A percentile compares a stretch with the other conserved stretches of the same genome.
These are phyloP conservation scores for Schwanniomyces sp. DNA, from an alignment of 805 yeast species.

Conservation along the genomic window DNA sequence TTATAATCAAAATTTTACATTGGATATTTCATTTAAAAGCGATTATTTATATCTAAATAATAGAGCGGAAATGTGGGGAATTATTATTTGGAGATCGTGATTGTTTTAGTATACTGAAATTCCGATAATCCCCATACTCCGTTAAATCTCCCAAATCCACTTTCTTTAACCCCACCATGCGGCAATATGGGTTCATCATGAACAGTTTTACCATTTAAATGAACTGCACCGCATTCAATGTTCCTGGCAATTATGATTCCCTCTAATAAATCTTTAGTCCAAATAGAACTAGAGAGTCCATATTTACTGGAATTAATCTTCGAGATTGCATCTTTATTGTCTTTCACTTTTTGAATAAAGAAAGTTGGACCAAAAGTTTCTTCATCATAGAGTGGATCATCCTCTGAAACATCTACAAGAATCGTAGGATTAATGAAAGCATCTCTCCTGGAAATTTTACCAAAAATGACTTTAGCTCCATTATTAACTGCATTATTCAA, in stretches of 20 bases:
- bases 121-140: slow-evolving; percentile 1
- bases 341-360: slow-evolving; percentile 16
- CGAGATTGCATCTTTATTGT: slow-evolving; percentile 9
- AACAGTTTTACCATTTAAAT: slow-evolving; percentile 20
- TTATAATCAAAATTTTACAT: too few species aligned
- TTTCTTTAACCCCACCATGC: slow-evolving; percentile 3
- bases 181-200: slow-evolving; percentile 16
- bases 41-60: too few species aligned
- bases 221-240: slow-evolving; percentile 31
- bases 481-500: slow-evolving; percentile 24
- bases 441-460: slow-evolving; percentile 4
- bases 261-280: slow-evolving; percentile 26
- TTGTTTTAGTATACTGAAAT: slow-evolving; percentile 2
- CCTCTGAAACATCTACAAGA: slow-evolving; percentile 19
- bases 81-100: neutral
- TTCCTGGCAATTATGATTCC: slow-evolving; percentile 24
- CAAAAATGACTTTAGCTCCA: slow-evolving; percentile 24
- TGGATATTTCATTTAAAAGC: too few species aligned
- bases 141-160: slow-evolving; percentile 3
- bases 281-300: slow-evolving; percentile 34
- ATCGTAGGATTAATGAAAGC: slow-evolving; percentile 18
- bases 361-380: slow-evolving; percentile 40
- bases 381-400: slow-evolving; percentile 16
- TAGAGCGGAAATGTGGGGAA: neutral
- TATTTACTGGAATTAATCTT: slow-evolving; percentile 16